Percentiles rank a stretch among this genome's conserved stretches.
phyloP scores from a whole-genome alignment of 2,329 filamentous ascomycete genomes.

The Calonectria hawksworthii region DNA sequence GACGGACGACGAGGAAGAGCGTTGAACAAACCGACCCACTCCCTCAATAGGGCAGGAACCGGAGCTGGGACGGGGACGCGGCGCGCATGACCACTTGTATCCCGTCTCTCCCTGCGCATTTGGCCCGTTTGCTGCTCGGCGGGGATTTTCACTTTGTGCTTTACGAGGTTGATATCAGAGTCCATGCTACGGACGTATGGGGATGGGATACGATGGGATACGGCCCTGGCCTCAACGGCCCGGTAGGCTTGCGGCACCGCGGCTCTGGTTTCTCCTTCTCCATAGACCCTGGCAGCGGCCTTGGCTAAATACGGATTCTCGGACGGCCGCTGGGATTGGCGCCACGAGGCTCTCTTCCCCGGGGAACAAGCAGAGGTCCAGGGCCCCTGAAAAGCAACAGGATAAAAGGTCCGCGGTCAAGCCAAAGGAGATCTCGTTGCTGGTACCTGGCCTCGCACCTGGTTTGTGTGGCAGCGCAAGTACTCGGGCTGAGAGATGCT shows the following conservation, averaged over 20 bases:
- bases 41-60: slow-evolving; percentile 23
- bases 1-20: slow-evolving; percentile 2
- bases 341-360: slow-evolving; percentile 22
- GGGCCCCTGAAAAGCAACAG: slow-evolving; percentile 21
- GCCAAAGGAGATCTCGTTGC: slow-evolving; percentile 27
- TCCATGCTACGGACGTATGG: slow-evolving; percentile 36
- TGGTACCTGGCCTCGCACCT: slow-evolving; percentile 25
- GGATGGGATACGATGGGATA: slow-evolving; percentile 43
- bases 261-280: slow-evolving; percentile 14
- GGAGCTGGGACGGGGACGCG: neutral
- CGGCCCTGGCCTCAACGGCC: slow-evolving; percentile 38
- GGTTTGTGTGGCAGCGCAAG: slow-evolving; percentile 9
- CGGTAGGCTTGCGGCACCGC: slow-evolving; percentile 29
- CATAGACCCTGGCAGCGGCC: slow-evolving; percentile 9
- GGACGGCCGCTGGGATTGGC: neutral
- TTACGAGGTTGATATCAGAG: slow-evolving; percentile 29
- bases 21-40: slow-evolving; percentile 20
- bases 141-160: slow-evolving; percentile 10
- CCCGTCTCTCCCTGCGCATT: slow-evolving; percentile 19
- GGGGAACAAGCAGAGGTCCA: slow-evolving; percentile 13
- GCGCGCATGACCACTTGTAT: slow-evolving; percentile 29
- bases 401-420: slow-evolving; percentile 5
- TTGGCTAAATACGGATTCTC: slow-evolving; percentile 15
- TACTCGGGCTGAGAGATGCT: slow-evolving; percentile 16
- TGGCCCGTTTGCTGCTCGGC: neutral